These are phyloP conservation scores for Zygoascus hellenicus DNA, from an alignment of 1,139 yeast genomes.

Conservation along the genomic window DNA sequence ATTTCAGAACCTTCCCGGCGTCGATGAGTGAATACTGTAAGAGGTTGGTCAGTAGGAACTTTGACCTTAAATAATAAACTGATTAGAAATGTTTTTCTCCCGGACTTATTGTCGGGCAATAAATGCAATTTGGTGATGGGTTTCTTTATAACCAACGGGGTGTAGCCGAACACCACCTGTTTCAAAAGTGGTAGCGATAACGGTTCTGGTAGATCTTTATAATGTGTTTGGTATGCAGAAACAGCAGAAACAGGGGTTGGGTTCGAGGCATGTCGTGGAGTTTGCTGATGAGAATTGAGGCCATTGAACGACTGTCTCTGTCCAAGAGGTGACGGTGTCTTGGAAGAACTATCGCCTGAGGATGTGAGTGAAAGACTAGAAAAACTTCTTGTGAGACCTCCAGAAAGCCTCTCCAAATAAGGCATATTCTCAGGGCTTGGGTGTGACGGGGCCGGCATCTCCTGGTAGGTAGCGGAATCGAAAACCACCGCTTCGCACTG, in stretches of 20 bases:
- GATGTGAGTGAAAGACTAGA: constrained; percentile 6
- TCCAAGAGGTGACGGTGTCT: neutral
- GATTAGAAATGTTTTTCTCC: constrained; percentile 20
- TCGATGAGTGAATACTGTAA: neutral
- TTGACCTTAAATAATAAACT: constrained; percentile 22
- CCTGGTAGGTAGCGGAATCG: constrained; percentile 20
- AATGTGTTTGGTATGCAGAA: constrained; percentile 1
- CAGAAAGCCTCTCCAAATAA: constrained; percentile 4
- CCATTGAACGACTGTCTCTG: constrained; percentile 3
- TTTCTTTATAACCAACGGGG: constrained; percentile 22
- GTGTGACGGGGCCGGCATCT: neutral
- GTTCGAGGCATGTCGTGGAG: neutral
- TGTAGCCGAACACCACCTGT: constrained; percentile 26
- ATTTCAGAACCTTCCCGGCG: constrained; percentile 1
- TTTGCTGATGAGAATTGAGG: neutral
- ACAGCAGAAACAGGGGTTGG: constrained; percentile 3
- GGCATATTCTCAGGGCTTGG: too few species aligned
- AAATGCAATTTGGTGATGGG: constrained; percentile 26
- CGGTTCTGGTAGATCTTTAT: constrained; percentile 13
- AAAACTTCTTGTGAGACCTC: constrained; percentile 7
- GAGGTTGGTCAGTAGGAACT: neutral
- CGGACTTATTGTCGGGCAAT: constrained; percentile 12
- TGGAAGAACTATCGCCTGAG: neutral
- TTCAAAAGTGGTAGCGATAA: constrained; percentile 19
- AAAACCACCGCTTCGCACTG: constrained; percentile 21